Base-by-base conservation (phyloP, 371 early-diverging fungal species). In the Blakeslea trispora region DNA sequence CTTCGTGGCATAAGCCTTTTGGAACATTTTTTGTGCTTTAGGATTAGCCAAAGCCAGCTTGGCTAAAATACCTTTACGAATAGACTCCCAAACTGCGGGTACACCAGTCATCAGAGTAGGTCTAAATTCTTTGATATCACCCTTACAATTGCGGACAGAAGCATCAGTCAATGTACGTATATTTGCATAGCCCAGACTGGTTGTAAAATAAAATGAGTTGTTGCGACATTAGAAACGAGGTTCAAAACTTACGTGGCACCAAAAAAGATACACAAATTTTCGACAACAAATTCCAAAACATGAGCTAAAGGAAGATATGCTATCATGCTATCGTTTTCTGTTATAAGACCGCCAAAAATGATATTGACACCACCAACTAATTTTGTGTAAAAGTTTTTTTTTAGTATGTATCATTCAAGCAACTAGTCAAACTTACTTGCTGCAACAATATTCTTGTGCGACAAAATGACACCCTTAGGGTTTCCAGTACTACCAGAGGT, bases 261-360 rank as follows among this genome's bases (percentile, higher is more conserved):
- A 71, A 81, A 83, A 58, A 82, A 87, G 5, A 95, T 61, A 64
- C 83, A 79, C 22, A 86, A 68, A 45, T 83, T 80, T 62, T 95
- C 92, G 40, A 93, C 93, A 21, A 89, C 72, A 71, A 93, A 87
- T 59, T 95, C 95, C 55, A 92, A 79, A 7, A 91, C 90, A 79
- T 99, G 99, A 40, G 98, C 96, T 17, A 96, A 77, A 7, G 99
- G 99, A 49, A 99, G 81, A 72, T 94, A 97, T 14, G 94, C 93
- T 51, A 97, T 80, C 72, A 96, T 79, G 14, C 74, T 68, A 58
- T 89, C 90, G 39, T 75, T 71, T 31, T 69, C 75, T 19, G 66
- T 72, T 35, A 81, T 34, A 13, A 78, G 32, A 49, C 75, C 68
- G 41, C 78, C 80, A 61, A 85, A 58, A 49, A 84, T 54, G 53